Conservation (phyloP, 345 rosid species). For the Lepidium aucheri region DNA sequence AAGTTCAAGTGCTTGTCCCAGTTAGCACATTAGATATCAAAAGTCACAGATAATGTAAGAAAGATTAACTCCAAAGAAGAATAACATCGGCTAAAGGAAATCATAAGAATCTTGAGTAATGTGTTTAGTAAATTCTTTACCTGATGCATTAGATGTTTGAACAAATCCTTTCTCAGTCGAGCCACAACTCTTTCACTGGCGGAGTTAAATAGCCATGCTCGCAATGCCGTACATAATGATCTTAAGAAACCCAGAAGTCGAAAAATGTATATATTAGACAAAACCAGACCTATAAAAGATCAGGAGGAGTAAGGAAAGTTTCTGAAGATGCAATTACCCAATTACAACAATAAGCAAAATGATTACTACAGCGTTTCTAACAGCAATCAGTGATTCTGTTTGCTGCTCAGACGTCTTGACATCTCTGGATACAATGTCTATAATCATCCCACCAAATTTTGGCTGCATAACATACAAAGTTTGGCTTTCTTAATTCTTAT, state of each 20-base stretch:
- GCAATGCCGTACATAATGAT: slow-evolving; percentile 50
- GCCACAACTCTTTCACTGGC: slow-evolving; percentile 66
- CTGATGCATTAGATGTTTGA: slow-evolving; percentile 52
- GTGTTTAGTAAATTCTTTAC: slow-evolving; percentile 9
- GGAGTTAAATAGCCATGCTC: slow-evolving; percentile 52
- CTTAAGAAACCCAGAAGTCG: slow-evolving; percentile 12
- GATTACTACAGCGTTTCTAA: slow-evolving; percentile 37
- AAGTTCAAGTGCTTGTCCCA: not conserved
- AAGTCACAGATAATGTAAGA: not conserved
- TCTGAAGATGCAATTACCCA: slow-evolving; percentile 34
- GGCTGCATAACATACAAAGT: slow-evolving; percentile 30
- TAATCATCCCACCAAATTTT: slow-evolving; percentile 59
- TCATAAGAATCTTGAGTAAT: not conserved
- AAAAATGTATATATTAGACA: not conserved
- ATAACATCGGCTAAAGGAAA: not conserved
- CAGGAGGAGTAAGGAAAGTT: not conserved
- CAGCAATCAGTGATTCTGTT: slow-evolving; percentile 35
- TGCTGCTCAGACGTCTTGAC: slow-evolving; percentile 38
- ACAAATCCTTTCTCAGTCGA: slow-evolving; percentile 47
- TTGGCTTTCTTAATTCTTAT: not conserved
- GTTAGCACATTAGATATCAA: not conserved
- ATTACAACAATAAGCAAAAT: slow-evolving; percentile 45
- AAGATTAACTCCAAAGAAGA: not conserved
- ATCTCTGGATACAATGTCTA: slow-evolving; percentile 56
- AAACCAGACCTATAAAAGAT: not conserved